A percentile compares a stretch with the other conserved stretches of the same genome.
phyloP scores from a whole-genome alignment of 2,329 filamentous ascomycete species.

The Scedosporium minutisporum region DNA sequence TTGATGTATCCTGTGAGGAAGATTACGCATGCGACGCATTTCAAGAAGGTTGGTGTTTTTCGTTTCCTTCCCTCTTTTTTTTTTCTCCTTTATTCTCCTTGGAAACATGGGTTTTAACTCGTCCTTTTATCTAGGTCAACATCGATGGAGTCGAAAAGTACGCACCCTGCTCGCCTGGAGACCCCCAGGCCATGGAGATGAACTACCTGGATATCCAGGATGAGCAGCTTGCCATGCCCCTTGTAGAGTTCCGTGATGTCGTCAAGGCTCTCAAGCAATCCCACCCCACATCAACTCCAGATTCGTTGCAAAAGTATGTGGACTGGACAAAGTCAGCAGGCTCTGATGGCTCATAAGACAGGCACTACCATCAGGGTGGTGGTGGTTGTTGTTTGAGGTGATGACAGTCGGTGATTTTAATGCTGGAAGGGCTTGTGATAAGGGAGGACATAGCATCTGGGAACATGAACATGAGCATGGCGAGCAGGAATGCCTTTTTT shows the following conservation, averaged over 20 bases:
- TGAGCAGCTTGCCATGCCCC: constrained; percentile 76
- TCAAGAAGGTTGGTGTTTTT: constrained; percentile 63
- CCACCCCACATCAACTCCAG: constrained; percentile 79
- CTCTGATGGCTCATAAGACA: constrained; percentile 62
- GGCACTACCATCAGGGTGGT: not conserved
- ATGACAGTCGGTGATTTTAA: too few species aligned
- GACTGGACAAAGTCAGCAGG: constrained; percentile 97
- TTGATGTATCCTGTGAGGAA: constrained; percentile 96
- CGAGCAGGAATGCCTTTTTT: not conserved
- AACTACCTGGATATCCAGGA: constrained; percentile 81
- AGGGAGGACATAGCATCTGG: too few species aligned
- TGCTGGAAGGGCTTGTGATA: too few species aligned
- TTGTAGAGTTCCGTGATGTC: constrained; percentile 84
- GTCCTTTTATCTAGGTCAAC: constrained; percentile 44
- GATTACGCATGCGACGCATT: constrained; percentile 95
- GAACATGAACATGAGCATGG: too few species aligned
- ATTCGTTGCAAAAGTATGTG: constrained; percentile 73
- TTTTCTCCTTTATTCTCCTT: not conserved
- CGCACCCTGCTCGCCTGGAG: constrained; percentile 91
- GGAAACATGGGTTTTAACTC: constrained; percentile 9
- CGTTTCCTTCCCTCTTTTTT: not conserved
- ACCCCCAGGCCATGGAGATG: constrained; percentile 80
- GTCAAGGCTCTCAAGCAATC: constrained; percentile 82
- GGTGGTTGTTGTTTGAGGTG: constrained; percentile 12
- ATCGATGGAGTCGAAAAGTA: constrained; percentile 58